A percentile compares a stretch with the other conserved stretches of the same genome.
These are phyloP conservation scores for Podosphaera aphanis DNA, from an alignment of 2,329 filamentous ascomycete species.

Conservation along the genomic window DNA sequence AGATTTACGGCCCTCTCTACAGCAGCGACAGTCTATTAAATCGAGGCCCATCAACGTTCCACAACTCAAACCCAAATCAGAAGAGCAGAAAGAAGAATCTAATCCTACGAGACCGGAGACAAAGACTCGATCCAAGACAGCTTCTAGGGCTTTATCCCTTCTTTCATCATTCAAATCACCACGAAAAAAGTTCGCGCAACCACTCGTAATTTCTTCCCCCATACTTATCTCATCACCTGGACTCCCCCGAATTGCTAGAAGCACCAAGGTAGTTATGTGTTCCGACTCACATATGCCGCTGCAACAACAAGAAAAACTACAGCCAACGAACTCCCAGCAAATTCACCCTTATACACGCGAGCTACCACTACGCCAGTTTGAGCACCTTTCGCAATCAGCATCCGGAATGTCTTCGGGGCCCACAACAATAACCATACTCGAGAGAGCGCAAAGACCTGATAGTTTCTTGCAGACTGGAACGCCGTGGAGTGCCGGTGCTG, in stretches of 20 bases:
- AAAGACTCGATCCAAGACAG: conserved; percentile 19
- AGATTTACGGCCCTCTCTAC: conserved; percentile 10
- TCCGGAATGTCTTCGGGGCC: conserved; percentile 18
- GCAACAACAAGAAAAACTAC: not conserved
- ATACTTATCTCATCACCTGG: conserved; percentile 40
- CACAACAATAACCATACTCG: conserved; percentile 44
- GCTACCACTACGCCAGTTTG: conserved; percentile 37
- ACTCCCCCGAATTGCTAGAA: conserved; percentile 8
- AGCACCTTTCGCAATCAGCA: conserved; percentile 30
- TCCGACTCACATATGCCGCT: not conserved
- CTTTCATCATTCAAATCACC: conserved; percentile 39
- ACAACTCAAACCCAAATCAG: not conserved
- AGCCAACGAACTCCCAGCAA: not conserved
- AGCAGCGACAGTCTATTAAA: conserved; percentile 2
- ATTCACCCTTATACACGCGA: conserved; percentile 17
- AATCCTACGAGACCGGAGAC: conserved; percentile 18
- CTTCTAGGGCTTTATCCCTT: conserved; percentile 32
- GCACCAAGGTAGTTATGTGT: not conserved
- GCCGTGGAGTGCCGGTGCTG: conserved; percentile 35
- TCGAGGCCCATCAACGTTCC: not conserved
- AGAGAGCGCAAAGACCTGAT: conserved; percentile 28
- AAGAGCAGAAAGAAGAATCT: conserved; percentile 17
- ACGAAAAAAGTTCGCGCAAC: conserved; percentile 19
- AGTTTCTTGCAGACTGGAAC: conserved; percentile 29
- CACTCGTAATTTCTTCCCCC: conserved; percentile 37